Evolutionary conservation across 2,329 filamentous ascomycete species (phyloP).

Genomic region (Ilyonectria sp.): DNA sequence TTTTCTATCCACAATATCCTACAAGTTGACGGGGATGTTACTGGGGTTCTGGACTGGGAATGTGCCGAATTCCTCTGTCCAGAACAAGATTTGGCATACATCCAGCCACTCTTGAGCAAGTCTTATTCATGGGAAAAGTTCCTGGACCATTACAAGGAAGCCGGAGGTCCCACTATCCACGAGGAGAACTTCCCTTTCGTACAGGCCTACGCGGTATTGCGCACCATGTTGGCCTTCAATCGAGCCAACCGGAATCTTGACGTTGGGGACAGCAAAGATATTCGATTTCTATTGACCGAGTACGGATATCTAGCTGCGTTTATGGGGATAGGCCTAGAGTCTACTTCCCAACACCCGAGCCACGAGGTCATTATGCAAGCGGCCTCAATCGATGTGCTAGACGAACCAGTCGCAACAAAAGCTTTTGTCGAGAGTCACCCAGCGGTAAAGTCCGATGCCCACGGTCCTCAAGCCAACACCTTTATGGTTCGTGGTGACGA

Average conservation of each 20-base stretch:
- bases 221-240: conserved; percentile 8
- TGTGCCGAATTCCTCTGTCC: conserved; percentile 15
- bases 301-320: conserved; percentile 15
- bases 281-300: conserved; percentile 16
- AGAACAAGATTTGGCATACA: conserved; percentile 15
- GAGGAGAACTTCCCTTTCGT: conserved; percentile 12
- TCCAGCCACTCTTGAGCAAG: conserved; percentile 14
- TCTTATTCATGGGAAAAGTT: conserved; percentile 18
- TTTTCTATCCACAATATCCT: conserved; percentile 14
- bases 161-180: background rate
- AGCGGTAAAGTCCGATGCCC: background rate
- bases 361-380: background rate
- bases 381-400: background rate
- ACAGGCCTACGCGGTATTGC: conserved; percentile 9
- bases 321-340: conserved; percentile 20
- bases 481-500: conserved; percentile 1
- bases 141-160: conserved; percentile 3
- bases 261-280: conserved; percentile 1
- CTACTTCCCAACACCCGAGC: background rate
- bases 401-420: background rate
- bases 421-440: background rate
- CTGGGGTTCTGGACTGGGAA: conserved; percentile 17
- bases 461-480: conserved; percentile 1
- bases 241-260: conserved; percentile 4
- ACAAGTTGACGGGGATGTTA: conserved; percentile 5